Evolutionary conservation across 805 yeast species (phyloP).

Genomic region (Candida silvatica): DNA sequence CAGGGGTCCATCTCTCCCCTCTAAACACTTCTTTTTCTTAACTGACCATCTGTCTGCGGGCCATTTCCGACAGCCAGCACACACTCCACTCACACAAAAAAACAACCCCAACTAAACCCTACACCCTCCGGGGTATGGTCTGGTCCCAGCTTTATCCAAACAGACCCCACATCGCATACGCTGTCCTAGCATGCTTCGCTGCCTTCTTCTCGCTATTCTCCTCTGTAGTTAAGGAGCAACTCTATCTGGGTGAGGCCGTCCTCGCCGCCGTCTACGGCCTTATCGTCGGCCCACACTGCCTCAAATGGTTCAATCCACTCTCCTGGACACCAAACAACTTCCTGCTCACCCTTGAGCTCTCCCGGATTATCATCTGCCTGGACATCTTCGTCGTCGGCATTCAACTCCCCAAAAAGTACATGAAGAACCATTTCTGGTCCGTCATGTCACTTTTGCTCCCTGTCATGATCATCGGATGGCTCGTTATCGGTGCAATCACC

Average conservation of each 20-base stretch:
- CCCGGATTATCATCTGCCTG: constrained; percentile 55
- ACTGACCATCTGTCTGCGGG: no score
- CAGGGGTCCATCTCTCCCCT: no score
- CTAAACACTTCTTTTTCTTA: no score
- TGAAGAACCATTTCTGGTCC: constrained; percentile 45
- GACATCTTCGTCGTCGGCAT: constrained; percentile 65
- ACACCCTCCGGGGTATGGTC: no score
- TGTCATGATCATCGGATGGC: constrained; percentile 64
- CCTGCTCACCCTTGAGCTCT: constrained; percentile 43
- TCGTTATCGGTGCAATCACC: constrained; percentile 50
- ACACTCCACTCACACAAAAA: no score
- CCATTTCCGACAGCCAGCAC: no score
- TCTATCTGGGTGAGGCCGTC: constrained; percentile 58
- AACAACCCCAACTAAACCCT: no score
- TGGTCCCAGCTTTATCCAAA: constrained; percentile 23
- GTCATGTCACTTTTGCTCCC: constrained; percentile 50
- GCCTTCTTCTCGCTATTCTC: constrained; percentile 48
- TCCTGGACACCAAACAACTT: constrained; percentile 42
- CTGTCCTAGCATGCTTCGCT: constrained; percentile 55
- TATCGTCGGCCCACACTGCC: constrained; percentile 48
- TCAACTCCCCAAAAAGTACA: constrained; percentile 57
- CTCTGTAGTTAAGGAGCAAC: constrained; percentile 42
- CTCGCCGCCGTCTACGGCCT: constrained; percentile 54
- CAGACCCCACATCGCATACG: constrained; percentile 31
- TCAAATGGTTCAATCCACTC: constrained; percentile 47